phyloP scores from a whole-genome alignment of 2,329 filamentous ascomycete genomes.

The Claviceps lovelessii region DNA sequence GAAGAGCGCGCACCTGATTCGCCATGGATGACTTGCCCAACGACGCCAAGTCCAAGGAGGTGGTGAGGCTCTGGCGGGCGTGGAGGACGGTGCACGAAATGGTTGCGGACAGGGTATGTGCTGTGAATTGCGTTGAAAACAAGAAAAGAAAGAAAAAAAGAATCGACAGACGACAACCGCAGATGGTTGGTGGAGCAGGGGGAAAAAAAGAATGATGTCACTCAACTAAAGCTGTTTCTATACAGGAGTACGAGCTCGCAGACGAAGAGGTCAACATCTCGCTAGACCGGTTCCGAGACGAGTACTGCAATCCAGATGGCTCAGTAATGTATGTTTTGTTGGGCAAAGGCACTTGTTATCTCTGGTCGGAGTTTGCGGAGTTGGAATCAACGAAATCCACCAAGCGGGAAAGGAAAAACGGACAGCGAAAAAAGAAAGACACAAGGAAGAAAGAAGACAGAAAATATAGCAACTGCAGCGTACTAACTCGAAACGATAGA shows the following conservation, averaged over 20 bases:
- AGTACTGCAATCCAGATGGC: slow-evolving; percentile 60
- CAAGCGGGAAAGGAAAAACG: background rate
- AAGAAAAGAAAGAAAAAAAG: background rate
- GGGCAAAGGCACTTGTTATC: no score
- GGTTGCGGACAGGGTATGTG: slow-evolving; percentile 71
- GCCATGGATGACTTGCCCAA: slow-evolving; percentile 32
- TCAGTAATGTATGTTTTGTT: slow-evolving; percentile 51
- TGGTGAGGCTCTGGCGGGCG: slow-evolving; percentile 74
- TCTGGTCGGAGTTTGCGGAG: no score
- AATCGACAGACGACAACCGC: background rate
- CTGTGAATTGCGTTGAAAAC: background rate
- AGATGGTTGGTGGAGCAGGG: background rate
- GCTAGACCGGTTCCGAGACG: slow-evolving; percentile 62
- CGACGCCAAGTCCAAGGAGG: slow-evolving; percentile 36
- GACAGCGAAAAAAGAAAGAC: background rate
- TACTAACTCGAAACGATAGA: slow-evolving; percentile 28
- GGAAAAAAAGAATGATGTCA: background rate
- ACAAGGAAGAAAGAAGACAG: background rate
- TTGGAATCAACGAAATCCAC: background rate
- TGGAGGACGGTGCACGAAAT: slow-evolving; percentile 92
- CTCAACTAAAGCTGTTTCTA: background rate
- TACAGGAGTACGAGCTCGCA: slow-evolving; percentile 79
- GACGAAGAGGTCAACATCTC: slow-evolving; percentile 81
- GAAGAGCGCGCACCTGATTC: background rate
- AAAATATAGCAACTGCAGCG: no score